These are phyloP conservation scores for Meyerozyma guilliermondii DNA, from an alignment of 1,139 yeast species.

Conservation along the genomic window DNA sequence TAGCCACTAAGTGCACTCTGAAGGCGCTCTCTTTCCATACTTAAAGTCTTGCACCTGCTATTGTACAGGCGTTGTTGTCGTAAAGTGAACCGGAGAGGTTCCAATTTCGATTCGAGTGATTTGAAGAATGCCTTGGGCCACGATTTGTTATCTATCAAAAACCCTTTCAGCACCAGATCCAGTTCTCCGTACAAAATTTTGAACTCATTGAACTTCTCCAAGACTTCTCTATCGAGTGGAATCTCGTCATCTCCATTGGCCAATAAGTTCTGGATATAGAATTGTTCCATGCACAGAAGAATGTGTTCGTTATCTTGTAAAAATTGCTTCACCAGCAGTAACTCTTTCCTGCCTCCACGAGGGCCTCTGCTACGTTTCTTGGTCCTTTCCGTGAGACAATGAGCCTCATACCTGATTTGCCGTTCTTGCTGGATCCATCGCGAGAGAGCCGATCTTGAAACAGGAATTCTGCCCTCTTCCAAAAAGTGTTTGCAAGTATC, in stretches of 20 bases:
- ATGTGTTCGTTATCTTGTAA: conserved; percentile 7
- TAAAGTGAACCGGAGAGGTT: neutral
- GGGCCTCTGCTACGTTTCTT: conserved; percentile 6
- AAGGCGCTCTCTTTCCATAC: conserved; percentile 13
- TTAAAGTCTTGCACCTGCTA: conserved; percentile 7
- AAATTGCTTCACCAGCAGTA: conserved; percentile 6
- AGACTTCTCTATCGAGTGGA: conserved; percentile 7
- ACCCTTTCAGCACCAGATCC: conserved; percentile 2
- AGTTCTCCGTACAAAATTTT: conserved; percentile 4
- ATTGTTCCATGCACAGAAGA: conserved; percentile 9
- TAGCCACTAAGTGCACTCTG: conserved; percentile 9
- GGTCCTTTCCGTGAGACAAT: conserved; percentile 6
- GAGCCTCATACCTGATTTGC: conserved; percentile 8
- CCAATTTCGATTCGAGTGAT: conserved; percentile 8
- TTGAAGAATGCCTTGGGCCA: conserved; percentile 9
- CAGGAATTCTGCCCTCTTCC: conserved; percentile 9
- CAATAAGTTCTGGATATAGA: conserved; percentile 8
- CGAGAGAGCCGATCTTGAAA: conserved; percentile 18
- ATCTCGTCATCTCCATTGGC: conserved; percentile 5
- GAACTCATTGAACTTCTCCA: conserved; percentile 7
- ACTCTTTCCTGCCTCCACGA: conserved; percentile 4
- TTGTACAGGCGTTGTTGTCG: conserved; percentile 1
- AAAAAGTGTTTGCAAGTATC: conserved; percentile 16
- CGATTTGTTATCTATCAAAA: conserved; percentile 6
- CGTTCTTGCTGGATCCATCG: conserved; percentile 16